Base-by-base conservation (phyloP, 2,329 filamentous ascomycete genomes). In the Colletotrichum sp. region DNA sequence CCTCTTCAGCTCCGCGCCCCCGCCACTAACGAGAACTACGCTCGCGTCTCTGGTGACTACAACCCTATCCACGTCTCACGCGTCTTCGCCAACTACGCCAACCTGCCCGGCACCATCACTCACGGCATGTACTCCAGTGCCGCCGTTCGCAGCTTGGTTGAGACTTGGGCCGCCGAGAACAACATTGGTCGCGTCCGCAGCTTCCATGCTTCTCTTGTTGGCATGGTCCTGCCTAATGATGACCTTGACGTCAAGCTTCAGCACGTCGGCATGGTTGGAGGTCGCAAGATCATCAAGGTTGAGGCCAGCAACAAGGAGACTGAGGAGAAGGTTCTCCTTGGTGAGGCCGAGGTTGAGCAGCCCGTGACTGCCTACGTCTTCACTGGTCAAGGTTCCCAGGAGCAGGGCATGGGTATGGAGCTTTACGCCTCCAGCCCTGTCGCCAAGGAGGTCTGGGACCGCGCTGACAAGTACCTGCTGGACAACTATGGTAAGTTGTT, bases 401-500 rank as follows among this genome's bases (percentile, higher is more conserved):
- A 99, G 85, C 97, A 99, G 84, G 97, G 97, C 76, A 99, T 99
- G 97, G 97, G 97, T 85, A 99, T 99, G 97, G 97, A 98, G 81
- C 90, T 99, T 66, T 99, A 99, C 83, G 93, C 90, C 80, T 98
- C 93, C 89, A 98, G 97, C 83, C 88, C 93, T 47, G 97, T 99
- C 24, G 97, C 97, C 76, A 96, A 95, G 87, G 96, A 98, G 79
- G 97, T 99, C 66, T 99, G 97, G 97, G 97, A 98, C 83, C 92
- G 95, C 74, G 97, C 97, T 65, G 97, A 99, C 86, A 97, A 95
- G 85, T 98, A 99, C 83, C 96, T 99, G 83, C 92, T 98, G 87
- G 96, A 98, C 86, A 98, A 98, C 83, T 99, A 99, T 86, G 97
- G 95, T 95, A 89, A 87, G 91, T 81, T 29, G 27, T n/a, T 4